Evolutionary conservation across 768 basidiomycete genomes (phyloP).

Genomic region (Pleurotus citrinopileatus): DNA sequence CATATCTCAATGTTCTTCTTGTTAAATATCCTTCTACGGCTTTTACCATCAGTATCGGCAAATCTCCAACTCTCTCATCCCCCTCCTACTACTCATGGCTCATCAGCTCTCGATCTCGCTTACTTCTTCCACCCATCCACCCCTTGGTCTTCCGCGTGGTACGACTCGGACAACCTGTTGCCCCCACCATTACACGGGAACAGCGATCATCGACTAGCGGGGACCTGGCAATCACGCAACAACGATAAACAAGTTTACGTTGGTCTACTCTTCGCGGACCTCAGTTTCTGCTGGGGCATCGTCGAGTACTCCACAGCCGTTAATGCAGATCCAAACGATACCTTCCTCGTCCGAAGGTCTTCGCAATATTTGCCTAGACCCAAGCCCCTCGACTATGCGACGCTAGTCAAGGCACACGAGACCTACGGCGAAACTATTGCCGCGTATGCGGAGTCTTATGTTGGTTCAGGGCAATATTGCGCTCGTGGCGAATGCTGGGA

Average conservation of each 20-base stretch:
- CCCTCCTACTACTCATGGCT: conserved; percentile 28
- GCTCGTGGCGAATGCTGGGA: conserved; percentile 61
- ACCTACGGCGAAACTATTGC: conserved; percentile 49
- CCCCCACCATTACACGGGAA: conserved; percentile 29
- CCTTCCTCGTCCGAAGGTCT: conserved; percentile 26
- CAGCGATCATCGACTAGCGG: conserved; percentile 22
- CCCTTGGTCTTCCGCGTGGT: conserved; percentile 41
- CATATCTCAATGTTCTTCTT: neutral
- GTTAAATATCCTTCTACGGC: neutral
- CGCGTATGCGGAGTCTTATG: conserved; percentile 43
- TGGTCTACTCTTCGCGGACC: conserved; percentile 44
- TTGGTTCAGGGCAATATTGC: conserved; percentile 38
- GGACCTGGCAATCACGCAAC: conserved; percentile 26
- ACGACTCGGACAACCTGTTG: conserved; percentile 25
- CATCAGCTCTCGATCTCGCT: conserved; percentile 40
- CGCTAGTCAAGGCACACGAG: conserved; percentile 40
- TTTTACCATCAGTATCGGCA: neutral
- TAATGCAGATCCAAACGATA: conserved; percentile 27
- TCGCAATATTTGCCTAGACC: conserved; percentile 40
- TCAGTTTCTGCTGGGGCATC: conserved; percentile 47
- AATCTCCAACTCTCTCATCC: conserved; percentile 32
- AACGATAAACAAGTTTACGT: conserved; percentile 27
- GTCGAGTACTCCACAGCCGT: conserved; percentile 32
- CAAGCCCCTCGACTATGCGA: conserved; percentile 25
- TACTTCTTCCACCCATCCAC: conserved; percentile 40